Base-by-base conservation (phyloP, 2,329 filamentous ascomycete species). In the Sporothrix pseudoabietina region DNA sequence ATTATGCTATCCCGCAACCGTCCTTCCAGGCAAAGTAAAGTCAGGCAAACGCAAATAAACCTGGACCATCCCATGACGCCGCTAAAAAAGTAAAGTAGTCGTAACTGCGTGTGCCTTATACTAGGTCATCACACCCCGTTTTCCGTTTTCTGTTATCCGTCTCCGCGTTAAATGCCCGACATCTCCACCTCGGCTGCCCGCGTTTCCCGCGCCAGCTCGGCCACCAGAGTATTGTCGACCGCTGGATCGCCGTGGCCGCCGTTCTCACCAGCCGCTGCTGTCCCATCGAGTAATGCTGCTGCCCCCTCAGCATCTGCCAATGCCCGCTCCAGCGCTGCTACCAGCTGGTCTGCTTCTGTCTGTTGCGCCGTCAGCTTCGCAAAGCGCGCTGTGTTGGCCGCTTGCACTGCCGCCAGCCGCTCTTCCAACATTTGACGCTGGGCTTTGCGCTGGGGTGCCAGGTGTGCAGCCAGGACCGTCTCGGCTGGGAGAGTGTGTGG, bases 351-450 rank as follows among this genome's bases (percentile, higher is more conserved):
- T 49, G 89, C 85, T 80, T 90, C 88, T 1, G 80, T 81, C 74
- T 87, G 84, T 82, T 91, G 89, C 55, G 78, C 80, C 69, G 81
- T 80, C 14, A 91, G 82, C 71, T 85, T 84, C 59, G 84, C 83
- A 73, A 84, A 86, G 22, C 90, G 80, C 6, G 80, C 82, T 16
- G 86, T 85, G 78, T 91, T 91, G 77, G 86, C 84, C 19, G 84
- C 82, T 78, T 90, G 87, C 59, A 83, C 84, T 30, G 87, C 88
- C 77, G 87, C 86, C 47, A 91, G 81, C 65, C 82, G 83, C 9
- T 87, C 87, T 78, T 88, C 88, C 75, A 91, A 85, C 76, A 86
- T 85, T 2, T 84, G 85, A 72, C 86, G 85, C 78, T 89, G 87
- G 19, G 84, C 80, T 2, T 82, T 82, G 4, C 89, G 83, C 70